Base-by-base conservation (phyloP, 352 stramenopile genomes). In the Phytophthora tentaculata region DNA sequence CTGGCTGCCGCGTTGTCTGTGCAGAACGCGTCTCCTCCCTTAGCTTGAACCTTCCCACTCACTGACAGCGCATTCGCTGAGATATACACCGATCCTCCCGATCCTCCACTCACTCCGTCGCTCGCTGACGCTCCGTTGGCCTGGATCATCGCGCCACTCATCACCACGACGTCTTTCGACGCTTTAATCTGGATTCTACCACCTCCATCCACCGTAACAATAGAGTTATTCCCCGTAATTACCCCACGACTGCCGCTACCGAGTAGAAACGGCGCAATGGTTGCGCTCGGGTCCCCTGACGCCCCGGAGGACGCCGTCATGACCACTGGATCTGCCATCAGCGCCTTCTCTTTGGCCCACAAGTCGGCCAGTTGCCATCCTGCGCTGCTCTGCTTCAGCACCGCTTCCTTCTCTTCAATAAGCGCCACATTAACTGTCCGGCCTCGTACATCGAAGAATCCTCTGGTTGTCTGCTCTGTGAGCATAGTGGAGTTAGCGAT, bases 141-240 rank as follows among this genome's bases (percentile, higher is more conserved):
- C 22, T 71, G 37, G 64, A 92, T 85, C 13, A 29, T 57, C 12
- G 82, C 82, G 17, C 58, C 66, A 37, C 71, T 37, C 84, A 92
- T 90, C 24, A 92, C 57, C 43, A 92, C 82, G 0, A 92, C 69
- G 56, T 92, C 82, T 55, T 84, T 85, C 10, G 84, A 90, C 1
- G 84, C 82, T 49, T 68, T 76, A 23, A 92, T 82, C 35, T 85
- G 80, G n/a, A 92, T 81, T 41, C 84, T 71, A 5, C 84, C 84
- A 13, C 84, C 84, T 41, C 79, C 84, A 28, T 71, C 61, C 8
- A 84, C 69, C 0, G 61, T 56, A 8, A 64, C 32, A 60, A 23
- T 58, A 1, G 50, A 56, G 22, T 51, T 35, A 39, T 55, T 68
- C 12, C 51, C 58, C 47, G 35, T 5, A 45, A 64, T 49, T 14